Evolutionary conservation across 2,329 filamentous ascomycete species (phyloP).

Genomic region (Talaromyces sp.): DNA sequence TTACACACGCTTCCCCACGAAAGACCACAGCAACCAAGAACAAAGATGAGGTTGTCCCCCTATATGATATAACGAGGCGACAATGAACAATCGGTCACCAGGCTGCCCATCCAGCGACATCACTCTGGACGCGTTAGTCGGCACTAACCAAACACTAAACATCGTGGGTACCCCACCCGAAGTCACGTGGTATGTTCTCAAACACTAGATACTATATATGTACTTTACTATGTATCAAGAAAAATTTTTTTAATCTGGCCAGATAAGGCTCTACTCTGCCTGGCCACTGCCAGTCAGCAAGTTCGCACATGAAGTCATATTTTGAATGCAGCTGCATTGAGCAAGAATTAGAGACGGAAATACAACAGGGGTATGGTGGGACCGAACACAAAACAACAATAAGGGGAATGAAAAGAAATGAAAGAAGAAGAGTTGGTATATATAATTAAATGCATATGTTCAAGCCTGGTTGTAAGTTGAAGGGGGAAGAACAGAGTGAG

Average conservation of each 20-base stretch:
- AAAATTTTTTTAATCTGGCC: neutral
- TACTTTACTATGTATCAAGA: neutral
- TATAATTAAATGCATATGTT: neutral
- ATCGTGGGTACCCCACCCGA: neutral
- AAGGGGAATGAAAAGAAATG: neutral
- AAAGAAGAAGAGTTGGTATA: neutral
- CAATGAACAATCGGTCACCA: neutral
- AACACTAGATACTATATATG: neutral
- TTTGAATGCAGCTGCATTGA: neutral
- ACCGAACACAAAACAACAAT: neutral
- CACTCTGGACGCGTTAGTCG: neutral
- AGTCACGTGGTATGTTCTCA: neutral
- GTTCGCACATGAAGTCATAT: neutral
- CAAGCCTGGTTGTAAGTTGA: neutral
- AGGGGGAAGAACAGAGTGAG: neutral
- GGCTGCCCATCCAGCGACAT: neutral
- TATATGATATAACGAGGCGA: neutral
- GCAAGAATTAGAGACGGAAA: neutral
- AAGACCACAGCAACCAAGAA: neutral
- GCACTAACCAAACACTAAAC: neutral
- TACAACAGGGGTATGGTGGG: neutral
- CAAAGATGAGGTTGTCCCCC: neutral
- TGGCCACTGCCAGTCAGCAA: neutral
- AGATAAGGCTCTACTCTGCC: neutral
- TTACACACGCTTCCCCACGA: neutral